Percentiles rank a stretch among this genome's conserved stretches.
These are phyloP conservation scores for Citrullus amarus DNA, from an alignment of 306 rosid genomes.

Conservation along the genomic window DNA sequence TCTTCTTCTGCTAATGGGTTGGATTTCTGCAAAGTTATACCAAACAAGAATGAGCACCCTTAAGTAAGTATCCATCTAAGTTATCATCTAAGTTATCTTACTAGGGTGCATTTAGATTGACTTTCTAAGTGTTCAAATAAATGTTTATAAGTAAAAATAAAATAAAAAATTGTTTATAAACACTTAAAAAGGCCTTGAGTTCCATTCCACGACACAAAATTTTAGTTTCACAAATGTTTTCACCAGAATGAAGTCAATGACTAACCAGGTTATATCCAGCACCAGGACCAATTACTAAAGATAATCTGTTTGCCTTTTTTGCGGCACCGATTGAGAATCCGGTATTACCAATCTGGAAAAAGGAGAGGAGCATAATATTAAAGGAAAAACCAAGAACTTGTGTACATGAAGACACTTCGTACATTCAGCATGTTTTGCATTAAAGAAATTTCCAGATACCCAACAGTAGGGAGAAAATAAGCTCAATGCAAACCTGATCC, in stretches of 20 bases:
- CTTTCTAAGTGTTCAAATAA: too few species aligned
- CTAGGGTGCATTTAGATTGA: too few species aligned
- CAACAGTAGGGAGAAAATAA: background rate
- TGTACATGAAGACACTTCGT: background rate
- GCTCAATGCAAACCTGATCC: constrained; percentile 60
- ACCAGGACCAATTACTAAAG: constrained; percentile 90
- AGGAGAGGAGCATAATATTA: constrained; percentile 2
- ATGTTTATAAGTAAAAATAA: too few species aligned
- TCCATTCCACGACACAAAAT: background rate
- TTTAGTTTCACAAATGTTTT: background rate
- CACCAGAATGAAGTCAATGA: background rate
- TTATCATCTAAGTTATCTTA: too few species aligned
- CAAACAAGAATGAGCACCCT: constrained; percentile 1
- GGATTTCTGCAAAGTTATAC: constrained; percentile 44
- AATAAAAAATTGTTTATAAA: too few species aligned
- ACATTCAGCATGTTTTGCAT: background rate
- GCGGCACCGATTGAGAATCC: constrained; percentile 79
- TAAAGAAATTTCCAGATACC: background rate
- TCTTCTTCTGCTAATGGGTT: constrained; percentile 61
- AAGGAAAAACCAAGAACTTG: background rate
- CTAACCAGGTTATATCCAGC: constrained; percentile 90
- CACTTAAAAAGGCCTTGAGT: background rate
- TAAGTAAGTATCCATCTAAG: too few species aligned
- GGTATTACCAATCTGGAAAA: constrained; percentile 40
- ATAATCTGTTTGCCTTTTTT: constrained; percentile 45